A percentile compares a stretch with the other conserved stretches of the same genome.
These are phyloP conservation scores for Pichia sp. DNA, from an alignment of 1,139 yeast genomes.

Conservation along the genomic window DNA sequence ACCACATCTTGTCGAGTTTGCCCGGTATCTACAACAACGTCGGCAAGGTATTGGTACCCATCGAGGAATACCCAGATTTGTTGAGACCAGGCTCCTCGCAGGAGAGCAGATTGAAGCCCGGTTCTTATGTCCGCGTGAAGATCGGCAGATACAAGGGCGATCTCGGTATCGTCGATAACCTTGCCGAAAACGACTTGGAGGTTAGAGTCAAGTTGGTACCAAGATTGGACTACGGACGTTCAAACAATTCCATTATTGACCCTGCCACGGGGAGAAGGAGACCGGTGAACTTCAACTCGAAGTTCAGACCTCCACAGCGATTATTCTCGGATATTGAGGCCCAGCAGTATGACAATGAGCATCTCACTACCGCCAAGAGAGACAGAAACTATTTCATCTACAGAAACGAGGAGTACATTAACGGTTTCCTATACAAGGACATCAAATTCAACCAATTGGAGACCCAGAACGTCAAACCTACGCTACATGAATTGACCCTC, in stretches of 20 bases:
- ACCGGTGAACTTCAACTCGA: slow-evolving; percentile 43
- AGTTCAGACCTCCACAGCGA: slow-evolving; percentile 74
- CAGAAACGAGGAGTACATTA: slow-evolving; percentile 81
- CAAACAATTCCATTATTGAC: slow-evolving; percentile 36
- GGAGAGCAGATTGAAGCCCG: slow-evolving; percentile 85
- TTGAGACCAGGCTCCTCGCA: slow-evolving; percentile 85
- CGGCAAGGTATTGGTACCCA: slow-evolving; percentile 78
- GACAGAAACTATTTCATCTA: slow-evolving; percentile 74
- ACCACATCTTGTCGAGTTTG: slow-evolving; percentile 81
- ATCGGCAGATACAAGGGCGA: slow-evolving; percentile 93
- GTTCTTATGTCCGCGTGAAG: slow-evolving; percentile 84
- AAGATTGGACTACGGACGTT: slow-evolving; percentile 82
- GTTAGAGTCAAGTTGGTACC: slow-evolving; percentile 91
- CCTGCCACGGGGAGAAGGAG: slow-evolving; percentile 49
- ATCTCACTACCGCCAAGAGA: slow-evolving; percentile 51
- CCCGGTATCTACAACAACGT: slow-evolving; percentile 65
- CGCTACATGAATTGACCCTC: slow-evolving; percentile 80
- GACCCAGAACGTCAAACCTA: slow-evolving; percentile 81
- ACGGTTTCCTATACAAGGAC: slow-evolving; percentile 84
- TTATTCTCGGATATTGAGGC: slow-evolving; percentile 74
- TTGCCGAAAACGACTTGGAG: slow-evolving; percentile 92
- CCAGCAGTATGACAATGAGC: slow-evolving; percentile 52
- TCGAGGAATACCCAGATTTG: slow-evolving; percentile 90
- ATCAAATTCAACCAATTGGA: slow-evolving; percentile 78
- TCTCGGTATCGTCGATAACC: slow-evolving; percentile 85